Percentiles rank a stretch among this genome's conserved stretches.
phyloP scores from a whole-genome alignment of 2,329 filamentous ascomycete species.

The Hypocreales sp. region DNA sequence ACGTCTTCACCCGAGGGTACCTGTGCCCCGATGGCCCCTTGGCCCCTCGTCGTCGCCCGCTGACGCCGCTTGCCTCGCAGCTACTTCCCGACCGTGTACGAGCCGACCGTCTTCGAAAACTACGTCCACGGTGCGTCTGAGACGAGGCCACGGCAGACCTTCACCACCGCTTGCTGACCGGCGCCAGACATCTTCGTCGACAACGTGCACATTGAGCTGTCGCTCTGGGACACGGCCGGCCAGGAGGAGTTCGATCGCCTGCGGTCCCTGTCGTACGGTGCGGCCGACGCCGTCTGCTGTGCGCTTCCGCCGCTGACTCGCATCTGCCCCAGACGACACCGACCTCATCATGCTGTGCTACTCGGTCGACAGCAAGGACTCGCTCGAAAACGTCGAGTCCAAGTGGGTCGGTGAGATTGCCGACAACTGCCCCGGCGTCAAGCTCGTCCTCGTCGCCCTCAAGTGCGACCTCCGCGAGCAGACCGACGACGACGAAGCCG shows the following conservation, averaged over 20 bases:
- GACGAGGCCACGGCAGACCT: too few relatives aligned
- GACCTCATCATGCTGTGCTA: conserved; percentile 99
- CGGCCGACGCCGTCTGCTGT: not conserved
- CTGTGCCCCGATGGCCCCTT: too few relatives aligned
- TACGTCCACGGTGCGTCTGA: conserved; percentile 94
- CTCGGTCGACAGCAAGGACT: conserved; percentile 90
- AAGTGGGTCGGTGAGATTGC: conserved; percentile 98
- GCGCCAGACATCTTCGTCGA: conserved; percentile 88
- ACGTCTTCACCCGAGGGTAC: conserved; percentile 96
- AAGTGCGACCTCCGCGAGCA: conserved; percentile 92
- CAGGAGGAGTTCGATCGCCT: conserved; percentile 98
- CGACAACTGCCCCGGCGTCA: conserved; percentile 92
- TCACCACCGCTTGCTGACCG: not conserved
- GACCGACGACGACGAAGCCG: conserved; percentile 55
- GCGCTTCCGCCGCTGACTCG: not conserved
- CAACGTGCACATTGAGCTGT: conserved; percentile 90
- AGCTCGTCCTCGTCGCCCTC: conserved; percentile 84
- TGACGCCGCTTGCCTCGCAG: conserved; percentile 25
- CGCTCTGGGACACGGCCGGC: conserved; percentile 94
- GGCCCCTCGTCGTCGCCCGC: conserved; percentile 4
- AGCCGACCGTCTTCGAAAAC: conserved; percentile 97
- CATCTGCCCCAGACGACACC: conserved; percentile 55
- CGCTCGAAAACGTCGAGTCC: conserved; percentile 92
- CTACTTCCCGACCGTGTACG: conserved; percentile 96
- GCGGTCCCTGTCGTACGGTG: conserved; percentile 85